Conservation (phyloP, 2,329 filamentous ascomycete genomes). For the Elsinoe perseae region DNA sequence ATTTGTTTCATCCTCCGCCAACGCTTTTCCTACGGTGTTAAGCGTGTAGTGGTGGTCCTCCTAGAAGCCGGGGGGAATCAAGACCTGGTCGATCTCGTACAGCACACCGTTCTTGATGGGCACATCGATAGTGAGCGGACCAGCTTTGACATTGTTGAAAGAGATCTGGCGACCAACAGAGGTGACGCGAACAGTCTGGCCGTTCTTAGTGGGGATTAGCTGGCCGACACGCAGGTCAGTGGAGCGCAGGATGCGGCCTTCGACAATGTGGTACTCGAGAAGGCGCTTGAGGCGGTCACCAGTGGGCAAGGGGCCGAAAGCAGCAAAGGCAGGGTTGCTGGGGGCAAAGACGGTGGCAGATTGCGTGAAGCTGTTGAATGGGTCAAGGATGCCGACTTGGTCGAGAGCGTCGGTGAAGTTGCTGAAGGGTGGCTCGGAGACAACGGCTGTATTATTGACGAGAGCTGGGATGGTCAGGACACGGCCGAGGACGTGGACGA, state of each 20-base stretch:
- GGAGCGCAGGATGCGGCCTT: not conserved
- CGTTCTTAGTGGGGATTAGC: not conserved
- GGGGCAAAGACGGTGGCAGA: conserved; percentile 1
- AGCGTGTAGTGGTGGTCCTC: too few species aligned
- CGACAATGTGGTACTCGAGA: conserved; percentile 4
- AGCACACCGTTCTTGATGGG: not conserved
- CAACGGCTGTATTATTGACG: not conserved
- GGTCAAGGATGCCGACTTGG: not conserved
- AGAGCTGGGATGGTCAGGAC: conserved; percentile 7
- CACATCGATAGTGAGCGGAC: not conserved
- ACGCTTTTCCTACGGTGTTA: too few species aligned
- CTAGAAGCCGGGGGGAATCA: not conserved
- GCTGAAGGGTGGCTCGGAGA: conserved; percentile 5
- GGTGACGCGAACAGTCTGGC: not conserved
- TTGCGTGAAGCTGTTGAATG: conserved; percentile 2
- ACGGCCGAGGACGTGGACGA: not conserved
- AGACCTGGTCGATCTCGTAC: conserved; percentile 1
- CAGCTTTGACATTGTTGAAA: not conserved
- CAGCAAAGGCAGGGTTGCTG: not conserved
- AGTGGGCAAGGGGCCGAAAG: not conserved
- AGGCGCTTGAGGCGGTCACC: not conserved
- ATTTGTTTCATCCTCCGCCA: too few species aligned
- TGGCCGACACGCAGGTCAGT: not conserved
- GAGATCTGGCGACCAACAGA: not conserved
- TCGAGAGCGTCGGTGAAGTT: conserved; percentile 6